A percentile compares a stretch with the other conserved stretches of the same genome.
Conservation (phyloP, 805 yeast genomes). For the Sugiyamaella valdiviana region DNA sequence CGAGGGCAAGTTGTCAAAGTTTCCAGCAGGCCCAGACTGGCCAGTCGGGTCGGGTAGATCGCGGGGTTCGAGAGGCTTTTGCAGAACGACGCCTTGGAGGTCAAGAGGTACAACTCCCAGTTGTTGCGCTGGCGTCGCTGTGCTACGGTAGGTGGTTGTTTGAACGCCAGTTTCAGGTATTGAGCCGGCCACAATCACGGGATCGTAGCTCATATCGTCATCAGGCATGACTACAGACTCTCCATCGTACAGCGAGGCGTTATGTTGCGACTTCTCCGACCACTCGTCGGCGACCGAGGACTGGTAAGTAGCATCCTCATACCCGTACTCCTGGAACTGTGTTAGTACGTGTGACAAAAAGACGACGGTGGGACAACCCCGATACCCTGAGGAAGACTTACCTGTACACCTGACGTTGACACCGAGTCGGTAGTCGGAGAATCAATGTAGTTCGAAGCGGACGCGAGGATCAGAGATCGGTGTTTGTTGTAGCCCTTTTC, state of each 20-base stretch:
- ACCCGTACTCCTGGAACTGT: constrained; percentile 4
- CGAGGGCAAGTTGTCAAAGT: constrained; percentile 58
- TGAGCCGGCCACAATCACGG: neutral
- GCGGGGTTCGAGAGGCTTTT: constrained; percentile 60
- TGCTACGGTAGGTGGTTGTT: constrained; percentile 10
- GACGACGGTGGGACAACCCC: too few species aligned
- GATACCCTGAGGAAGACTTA: too few species aligned
- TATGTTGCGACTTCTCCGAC: constrained; percentile 3
- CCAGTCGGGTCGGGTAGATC: constrained; percentile 34
- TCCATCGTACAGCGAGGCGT: constrained; percentile 6
- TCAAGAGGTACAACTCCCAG: constrained; percentile 6
- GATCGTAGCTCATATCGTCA: neutral
- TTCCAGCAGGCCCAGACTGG: constrained; percentile 32
- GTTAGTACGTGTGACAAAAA: too few species aligned
- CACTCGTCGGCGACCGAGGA: constrained; percentile 6
- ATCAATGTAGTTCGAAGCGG: constrained; percentile 2
- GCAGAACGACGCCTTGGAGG: constrained; percentile 32
- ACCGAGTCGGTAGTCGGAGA: constrained; percentile 2
- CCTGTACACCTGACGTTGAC: neutral
- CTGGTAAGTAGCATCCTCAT: neutral
- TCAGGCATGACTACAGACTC: neutral
- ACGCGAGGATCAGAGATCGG: constrained; percentile 38
- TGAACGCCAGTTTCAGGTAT: neutral
- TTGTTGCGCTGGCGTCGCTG: constrained; percentile 12
- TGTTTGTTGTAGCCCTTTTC: constrained; percentile 65